Conservation (phyloP, 1,284 basidiomycete genomes). For the Anthracocystis setariae region DNA sequence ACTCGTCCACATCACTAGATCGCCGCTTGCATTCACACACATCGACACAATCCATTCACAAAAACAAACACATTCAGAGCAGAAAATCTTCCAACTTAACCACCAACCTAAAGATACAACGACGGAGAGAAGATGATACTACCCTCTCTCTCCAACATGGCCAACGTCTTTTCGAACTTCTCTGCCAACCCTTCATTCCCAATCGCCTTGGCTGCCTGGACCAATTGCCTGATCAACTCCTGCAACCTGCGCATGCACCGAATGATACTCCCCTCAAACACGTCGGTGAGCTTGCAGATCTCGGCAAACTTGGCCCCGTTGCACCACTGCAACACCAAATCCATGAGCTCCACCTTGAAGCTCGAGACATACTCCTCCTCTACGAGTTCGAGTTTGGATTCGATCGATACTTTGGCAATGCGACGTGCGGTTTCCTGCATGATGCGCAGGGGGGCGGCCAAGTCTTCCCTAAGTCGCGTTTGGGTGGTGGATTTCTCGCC, state of each 20-base stretch:
- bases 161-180: conserved; percentile 61
- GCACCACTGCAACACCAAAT: conserved; percentile 96
- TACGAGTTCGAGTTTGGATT: conserved; percentile 85
- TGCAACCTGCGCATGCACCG: conserved; percentile 92
- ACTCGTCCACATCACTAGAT: conserved; percentile 51
- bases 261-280: conserved; percentile 85
- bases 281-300: conserved; percentile 95
- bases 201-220: conserved; percentile 91
- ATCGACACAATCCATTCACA: conserved; percentile 4
- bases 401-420: conserved; percentile 94
- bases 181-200: conserved; percentile 87
- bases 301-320: conserved; percentile 95
- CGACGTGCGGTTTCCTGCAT: conserved; percentile 95
- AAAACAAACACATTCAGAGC: neutral
- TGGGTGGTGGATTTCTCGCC: conserved; percentile 77
- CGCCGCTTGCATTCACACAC: conserved; percentile 5
- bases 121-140: conserved; percentile 66
- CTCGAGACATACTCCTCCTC: conserved; percentile 95
- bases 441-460: conserved; percentile 87
- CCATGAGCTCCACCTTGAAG: conserved; percentile 99
- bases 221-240: conserved; percentile 95
- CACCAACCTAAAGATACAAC: conserved; percentile 27
- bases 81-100: neutral
- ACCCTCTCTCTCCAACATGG: conserved; percentile 61
- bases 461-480: conserved; percentile 84